A percentile compares a stretch with the other conserved stretches of the same genome.
Evolutionary conservation across 2,329 filamentous ascomycete genomes (phyloP).

Genomic region (Cladosporium sp.): DNA sequence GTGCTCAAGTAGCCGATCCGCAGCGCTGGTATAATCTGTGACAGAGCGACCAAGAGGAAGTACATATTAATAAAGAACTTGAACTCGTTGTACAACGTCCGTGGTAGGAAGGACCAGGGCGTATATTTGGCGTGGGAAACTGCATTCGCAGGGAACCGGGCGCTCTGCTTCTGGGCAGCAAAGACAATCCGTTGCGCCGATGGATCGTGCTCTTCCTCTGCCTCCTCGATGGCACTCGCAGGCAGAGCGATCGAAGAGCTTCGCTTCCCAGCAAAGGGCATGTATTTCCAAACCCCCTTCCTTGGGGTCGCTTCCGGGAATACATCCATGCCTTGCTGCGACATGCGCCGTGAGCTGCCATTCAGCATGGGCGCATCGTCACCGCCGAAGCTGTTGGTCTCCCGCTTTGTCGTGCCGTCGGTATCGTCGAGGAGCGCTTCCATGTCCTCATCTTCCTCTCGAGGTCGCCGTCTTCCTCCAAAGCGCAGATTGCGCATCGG

Average conservation of each 20-base stretch:
- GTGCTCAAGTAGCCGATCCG: conserved; percentile 94
- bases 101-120: conserved; percentile 86
- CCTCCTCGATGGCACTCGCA: conserved; percentile 38
- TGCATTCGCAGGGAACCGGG: conserved; percentile 83
- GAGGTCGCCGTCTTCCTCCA: conserved; percentile 45
- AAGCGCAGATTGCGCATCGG: conserved; percentile 65
- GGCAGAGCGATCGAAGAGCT: conserved; percentile 32
- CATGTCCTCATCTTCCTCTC: conserved; percentile 62
- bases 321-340: conserved; percentile 23
- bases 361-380: conserved; percentile 75
- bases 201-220: conserved; percentile 55
- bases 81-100: conserved; percentile 97
- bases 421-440: conserved; percentile 62
- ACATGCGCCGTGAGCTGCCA: conserved; percentile 23
- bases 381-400: conserved; percentile 11
- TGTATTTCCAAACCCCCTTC: conserved; percentile 32
- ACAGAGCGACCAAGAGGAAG: conserved; percentile 91
- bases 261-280: conserved; percentile 30
- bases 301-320: conserved; percentile 37
- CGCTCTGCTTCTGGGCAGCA: conserved; percentile 72
- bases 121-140: conserved; percentile 99
- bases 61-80: conserved; percentile 99
- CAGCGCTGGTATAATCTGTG: conserved; percentile 85
- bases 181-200: conserved; percentile 72
- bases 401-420: conserved; percentile 40